Evolutionary conservation across 495 filamentous ascomycete genomes (phyloP), one percentile per base, ranked within the genome.

Genomic region (Penicillium alfredii): DNA sequence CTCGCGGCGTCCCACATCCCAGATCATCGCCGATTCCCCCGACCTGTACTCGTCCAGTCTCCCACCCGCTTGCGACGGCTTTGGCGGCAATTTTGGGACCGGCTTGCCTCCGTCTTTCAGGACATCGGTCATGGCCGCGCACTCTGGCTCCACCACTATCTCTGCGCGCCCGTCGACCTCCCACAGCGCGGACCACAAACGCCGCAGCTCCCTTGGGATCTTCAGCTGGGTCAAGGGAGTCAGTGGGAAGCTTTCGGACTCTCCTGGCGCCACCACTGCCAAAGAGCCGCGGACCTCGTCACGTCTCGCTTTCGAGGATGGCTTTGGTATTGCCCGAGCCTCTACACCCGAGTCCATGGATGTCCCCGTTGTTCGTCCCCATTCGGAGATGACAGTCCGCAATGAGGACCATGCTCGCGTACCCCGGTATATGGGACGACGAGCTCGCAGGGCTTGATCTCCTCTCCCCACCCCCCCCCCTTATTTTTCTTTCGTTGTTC

Each of bases 221-320:
- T 58, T 68, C 25, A 53, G 63, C 22, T 70, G 66, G 66, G 63
- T 70, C 59, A 70, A 70, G 33, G 52, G 59, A 2, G 50, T 60
- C 13, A 44, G 55, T 33, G 55, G 51, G 0, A 54, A 63, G 20
- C 56, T 51, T 11, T 49, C 53, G 3, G 50, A 48, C 13, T 36
- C 43, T 3, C 24, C 29, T 6, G 24, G 8, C 8, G 35, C 34
- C 6, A 38, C 36, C 10, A 49, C 17, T 2, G 37, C 28, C 1
- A 42, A 41, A 4, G 42, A 57, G 14, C 14, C 39, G 5, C 45
- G 45, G 21, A 18, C 40, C 3, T 26, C 45, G 3, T 40, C 43
- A 1, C 47, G 44, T 22, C 21, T 53, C 8, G 32, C 24, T 0
- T 19, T 44, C 5, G 53, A 54, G 11, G 28, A 21, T 31, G 18